Base-by-base conservation (phyloP, 1,139 yeast genomes). In the Geotrichum bryndzae region DNA sequence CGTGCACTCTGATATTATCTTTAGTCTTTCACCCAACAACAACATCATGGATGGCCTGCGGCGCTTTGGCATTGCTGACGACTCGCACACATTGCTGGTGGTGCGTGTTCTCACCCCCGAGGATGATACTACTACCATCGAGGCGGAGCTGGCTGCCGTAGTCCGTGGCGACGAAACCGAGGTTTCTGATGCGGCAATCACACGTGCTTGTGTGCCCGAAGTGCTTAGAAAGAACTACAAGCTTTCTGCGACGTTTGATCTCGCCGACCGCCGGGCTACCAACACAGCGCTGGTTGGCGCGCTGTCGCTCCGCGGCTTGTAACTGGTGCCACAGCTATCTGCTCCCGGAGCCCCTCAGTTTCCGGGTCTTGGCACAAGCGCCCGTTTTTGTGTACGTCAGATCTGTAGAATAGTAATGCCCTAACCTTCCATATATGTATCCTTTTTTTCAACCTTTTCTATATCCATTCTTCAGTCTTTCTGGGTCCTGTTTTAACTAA, bases 1-100 rank as follows among this genome's bases (percentile, higher is more conserved):
- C 1, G 61, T 84, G 5, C 84, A 83, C 64, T 80, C 86, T 0
- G 87, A 84, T 66, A 70, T 81, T 23, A 77, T 84, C 13, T 78
- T 82, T 65, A 77, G 83, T 54, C 71, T 84, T 60, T 79, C 86
- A 1, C 84, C 85, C 0, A 78, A 79, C 33, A 81, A 81, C 60
- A 81, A 81, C 67, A 78, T 78, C 53, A 79, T 80, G 67, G 84
- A 82, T 60, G 79, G 80, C 1, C 71, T 81, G 61, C 75, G 74
- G 64, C 73, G 76, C 63, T 81, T 80, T 69, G 85, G 85, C 45
- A 73, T 81, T 23, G 72, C 76, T 48, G 80, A 78, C 57, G 73
- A 73, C 29, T 67, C 78, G 1, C 67, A 58, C 0, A 69, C 72
- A 1, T 53, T 81, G 7, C 66, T 79, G 15, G 77, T 77, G 22